Base-by-base conservation (phyloP, 352 stramenopile species). In the Globisporangium okanoganense region DNA sequence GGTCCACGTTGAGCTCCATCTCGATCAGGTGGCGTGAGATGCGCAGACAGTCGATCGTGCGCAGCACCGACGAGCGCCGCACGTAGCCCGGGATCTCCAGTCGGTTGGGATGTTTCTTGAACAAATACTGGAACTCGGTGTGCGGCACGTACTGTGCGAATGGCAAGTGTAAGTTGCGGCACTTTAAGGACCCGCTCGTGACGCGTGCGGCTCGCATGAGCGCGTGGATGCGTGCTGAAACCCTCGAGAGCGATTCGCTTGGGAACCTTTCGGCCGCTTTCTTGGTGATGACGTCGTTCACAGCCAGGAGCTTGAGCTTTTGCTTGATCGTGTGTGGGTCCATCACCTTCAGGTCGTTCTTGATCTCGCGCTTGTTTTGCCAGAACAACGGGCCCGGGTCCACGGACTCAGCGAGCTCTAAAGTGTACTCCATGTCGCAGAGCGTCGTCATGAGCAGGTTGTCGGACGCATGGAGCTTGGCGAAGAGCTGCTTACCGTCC, bases 381-480 rank as follows among this genome's bases (percentile, higher is more conserved):
- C 81, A 88, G 48, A 88, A 90, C 9, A 8, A 3, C 0, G 55
- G 54, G 25, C 79, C 77, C 0, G 81, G 81, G 49, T 91, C 81
- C n/a, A 88, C 64, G 3, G 66, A 76, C 20, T 91, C 76, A 0
- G 76, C 70, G 25, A 88, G 69, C 49, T 88, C 71, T 4, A 91
- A 64, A 24, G 72, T 66, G 65, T 89, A 85, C 18, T 78, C 68
- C 1, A 56, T 69, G 18, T 86, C 75, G 33, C 77, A 87, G 13
- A 87, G 50, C n/a, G 76, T 72, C 18, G 72, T 68, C 54, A 89
- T 74, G 10, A 89, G 66, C n/a, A 87, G 64, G 52, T 86, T 87
- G 56, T 88, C 79, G 0, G 79, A 82, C 13, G 79, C 81, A 29
- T 72, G 79, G 49, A 91, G 60, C 31, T 76, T 76, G n/a, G 73